phyloP scores from a whole-genome alignment of 202 grass and related monocot species.

The Musa balbisiana region DNA sequence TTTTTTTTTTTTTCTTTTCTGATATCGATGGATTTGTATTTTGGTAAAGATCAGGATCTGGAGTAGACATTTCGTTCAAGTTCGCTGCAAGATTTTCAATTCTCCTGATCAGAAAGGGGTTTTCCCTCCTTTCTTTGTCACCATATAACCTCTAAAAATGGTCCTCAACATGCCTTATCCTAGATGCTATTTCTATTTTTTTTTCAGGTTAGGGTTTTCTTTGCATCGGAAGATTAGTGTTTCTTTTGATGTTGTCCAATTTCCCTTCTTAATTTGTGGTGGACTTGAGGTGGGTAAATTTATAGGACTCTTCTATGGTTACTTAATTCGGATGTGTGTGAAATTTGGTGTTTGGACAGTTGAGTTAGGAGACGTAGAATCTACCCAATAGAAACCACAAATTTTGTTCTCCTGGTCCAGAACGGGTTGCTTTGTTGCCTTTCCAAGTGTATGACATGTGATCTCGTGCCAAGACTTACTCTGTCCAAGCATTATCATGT shows the following conservation, averaged over 20 bases:
- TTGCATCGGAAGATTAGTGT: not conserved
- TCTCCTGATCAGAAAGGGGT: too few species aligned
- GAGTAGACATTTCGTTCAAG: too few species aligned
- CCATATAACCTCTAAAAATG: too few species aligned
- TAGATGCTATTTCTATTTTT: not conserved
- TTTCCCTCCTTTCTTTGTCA: too few species aligned
- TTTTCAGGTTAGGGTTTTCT: not conserved
- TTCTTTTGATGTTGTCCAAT: not conserved
- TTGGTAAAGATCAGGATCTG: not conserved
- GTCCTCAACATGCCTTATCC: too few species aligned
- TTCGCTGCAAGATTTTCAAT: too few species aligned
- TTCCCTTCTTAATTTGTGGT: constrained; percentile 3
- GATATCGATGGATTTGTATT: not conserved
- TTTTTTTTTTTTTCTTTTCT: not conserved
- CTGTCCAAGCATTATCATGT: not conserved
- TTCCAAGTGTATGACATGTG: not conserved
- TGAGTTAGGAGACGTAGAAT: not conserved
- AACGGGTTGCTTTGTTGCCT: not conserved
- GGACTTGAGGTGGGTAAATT: not conserved
- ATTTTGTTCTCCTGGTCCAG: not conserved
- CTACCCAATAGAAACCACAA: not conserved
- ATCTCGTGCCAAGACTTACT: not conserved
- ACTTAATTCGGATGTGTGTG: not conserved
- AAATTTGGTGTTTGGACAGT: not conserved
- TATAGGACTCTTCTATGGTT: not conserved